Evolutionary conservation across 2,329 filamentous ascomycete genomes (phyloP).

Genomic region (Colletotrichum tamarilloi): DNA sequence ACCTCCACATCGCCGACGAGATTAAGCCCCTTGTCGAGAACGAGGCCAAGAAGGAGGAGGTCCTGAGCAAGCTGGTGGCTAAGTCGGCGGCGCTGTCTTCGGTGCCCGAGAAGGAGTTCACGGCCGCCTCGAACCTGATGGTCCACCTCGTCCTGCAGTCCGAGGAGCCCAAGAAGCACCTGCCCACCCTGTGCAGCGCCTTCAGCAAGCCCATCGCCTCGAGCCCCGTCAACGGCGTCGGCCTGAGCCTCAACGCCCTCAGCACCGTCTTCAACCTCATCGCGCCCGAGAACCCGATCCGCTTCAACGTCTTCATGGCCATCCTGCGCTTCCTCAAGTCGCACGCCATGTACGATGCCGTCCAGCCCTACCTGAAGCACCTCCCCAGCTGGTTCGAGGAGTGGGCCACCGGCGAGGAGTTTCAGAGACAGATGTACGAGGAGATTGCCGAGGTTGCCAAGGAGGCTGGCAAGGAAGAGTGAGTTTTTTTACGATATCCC

Average conservation of each 20-base stretch:
- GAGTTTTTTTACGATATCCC: constrained; percentile 51
- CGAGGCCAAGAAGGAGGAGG: constrained; percentile 78
- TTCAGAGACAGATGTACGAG: constrained; percentile 86
- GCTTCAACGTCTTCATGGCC: constrained; percentile 91
- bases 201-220: constrained; percentile 88
- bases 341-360: constrained; percentile 81
- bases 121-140: constrained; percentile 95
- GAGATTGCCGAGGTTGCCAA: constrained; percentile 84
- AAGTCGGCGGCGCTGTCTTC: constrained; percentile 82
- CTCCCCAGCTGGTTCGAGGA: constrained; percentile 83
- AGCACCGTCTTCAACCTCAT: constrained; percentile 98
- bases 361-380: constrained; percentile 85
- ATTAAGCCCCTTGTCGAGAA: constrained; percentile 78
- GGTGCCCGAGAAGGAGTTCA: constrained; percentile 96
- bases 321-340: constrained; percentile 85
- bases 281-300: constrained; percentile 77
- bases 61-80: constrained; percentile 88
- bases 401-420: constrained; percentile 86
- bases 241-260: constrained; percentile 88
- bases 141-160: constrained; percentile 92
- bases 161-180: constrained; percentile 84
- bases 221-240: constrained; percentile 85
- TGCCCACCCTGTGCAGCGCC: constrained; percentile 89
- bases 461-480: constrained; percentile 81
- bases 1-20: constrained; percentile 86